These are phyloP conservation scores for Diplogelasinospora grovesii DNA, from an alignment of 495 filamentous ascomycete species.

Conservation along the genomic window DNA sequence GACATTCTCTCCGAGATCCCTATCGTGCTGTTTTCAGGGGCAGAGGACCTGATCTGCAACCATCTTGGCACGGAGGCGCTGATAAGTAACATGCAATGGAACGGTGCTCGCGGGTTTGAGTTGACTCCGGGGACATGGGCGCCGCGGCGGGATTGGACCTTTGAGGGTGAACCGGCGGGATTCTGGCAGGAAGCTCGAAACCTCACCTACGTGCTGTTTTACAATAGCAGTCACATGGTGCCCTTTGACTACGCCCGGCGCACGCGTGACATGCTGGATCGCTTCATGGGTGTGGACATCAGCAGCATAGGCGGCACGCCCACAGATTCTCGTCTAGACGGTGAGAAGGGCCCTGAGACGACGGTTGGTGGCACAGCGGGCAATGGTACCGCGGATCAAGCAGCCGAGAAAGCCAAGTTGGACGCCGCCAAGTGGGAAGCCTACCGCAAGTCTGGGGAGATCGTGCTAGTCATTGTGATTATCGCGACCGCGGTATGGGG, in stretches of 20 bases:
- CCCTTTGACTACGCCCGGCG: slow-evolving; percentile 87
- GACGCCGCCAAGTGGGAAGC: slow-evolving; percentile 86
- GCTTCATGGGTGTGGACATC: slow-evolving; percentile 92
- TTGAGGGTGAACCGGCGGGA: slow-evolving; percentile 84
- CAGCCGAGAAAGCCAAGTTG: slow-evolving; percentile 66
- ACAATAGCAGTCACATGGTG: slow-evolving; percentile 96
- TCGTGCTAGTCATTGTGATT: slow-evolving; percentile 78
- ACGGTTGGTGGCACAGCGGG: slow-evolving; percentile 64
- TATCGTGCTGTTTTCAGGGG: slow-evolving; percentile 83
- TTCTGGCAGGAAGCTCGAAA: slow-evolving; percentile 93
- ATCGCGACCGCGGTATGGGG: slow-evolving; percentile 74
- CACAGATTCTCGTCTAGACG: slow-evolving; percentile 80
- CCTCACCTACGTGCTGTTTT: slow-evolving; percentile 90
- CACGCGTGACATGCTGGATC: slow-evolving; percentile 92
- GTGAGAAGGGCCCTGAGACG: slow-evolving; percentile 78
- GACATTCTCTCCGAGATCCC: slow-evolving; percentile 67
- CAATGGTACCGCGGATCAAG: slow-evolving; percentile 71
- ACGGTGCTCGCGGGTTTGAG: slow-evolving; percentile 85
- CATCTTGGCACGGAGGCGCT: slow-evolving; percentile 89
- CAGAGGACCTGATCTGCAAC: slow-evolving; percentile 94
- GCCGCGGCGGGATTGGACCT: slow-evolving; percentile 85
- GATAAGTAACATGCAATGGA: slow-evolving; percentile 89
- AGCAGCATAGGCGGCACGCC: slow-evolving; percentile 80
- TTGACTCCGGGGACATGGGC: slow-evolving; percentile 85
- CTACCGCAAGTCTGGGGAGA: slow-evolving; percentile 86